Evolutionary conservation across 2,329 filamentous ascomycete genomes (phyloP).

Genomic region (Lachnum nothofagi): DNA sequence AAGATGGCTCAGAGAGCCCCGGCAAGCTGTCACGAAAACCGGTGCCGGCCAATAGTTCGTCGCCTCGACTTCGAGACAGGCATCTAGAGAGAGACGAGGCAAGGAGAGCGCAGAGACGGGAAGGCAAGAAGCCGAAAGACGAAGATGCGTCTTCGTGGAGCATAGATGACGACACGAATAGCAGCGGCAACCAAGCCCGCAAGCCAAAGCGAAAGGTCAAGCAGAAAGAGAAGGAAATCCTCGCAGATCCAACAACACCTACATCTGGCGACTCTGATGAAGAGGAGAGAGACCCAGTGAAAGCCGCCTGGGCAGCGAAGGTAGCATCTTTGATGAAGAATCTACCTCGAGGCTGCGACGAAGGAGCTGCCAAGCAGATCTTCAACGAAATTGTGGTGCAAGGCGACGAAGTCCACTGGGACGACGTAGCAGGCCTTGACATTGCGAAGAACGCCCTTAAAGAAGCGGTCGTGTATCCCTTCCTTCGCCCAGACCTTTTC

Average conservation of each 20-base stretch:
- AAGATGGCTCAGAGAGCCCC: constrained; percentile 7
- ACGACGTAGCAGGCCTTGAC: constrained; percentile 85
- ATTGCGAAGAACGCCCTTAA: constrained; percentile 86
- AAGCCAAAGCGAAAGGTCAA: constrained; percentile 31
- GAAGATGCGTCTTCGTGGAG: constrained; percentile 30
- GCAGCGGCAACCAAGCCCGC: constrained; percentile 23
- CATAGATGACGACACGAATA: constrained; percentile 29
- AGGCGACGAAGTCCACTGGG: constrained; percentile 92
- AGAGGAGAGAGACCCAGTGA: constrained; percentile 38
- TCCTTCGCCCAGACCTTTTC: constrained; percentile 89
- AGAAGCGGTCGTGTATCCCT: constrained; percentile 95
- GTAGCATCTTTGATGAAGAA: constrained; percentile 66
- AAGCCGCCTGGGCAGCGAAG: constrained; percentile 55
- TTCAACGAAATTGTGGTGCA: constrained; percentile 93
- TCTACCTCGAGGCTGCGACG: constrained; percentile 76
- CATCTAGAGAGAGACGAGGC: constrained; percentile 24
- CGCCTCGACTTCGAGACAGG: constrained; percentile 29
- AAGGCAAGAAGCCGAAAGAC: constrained; percentile 17
- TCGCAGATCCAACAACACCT: constrained; percentile 37
- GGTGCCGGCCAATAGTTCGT: constrained; percentile 31
- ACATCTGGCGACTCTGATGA: constrained; percentile 45
- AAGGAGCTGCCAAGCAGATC: constrained; percentile 79
- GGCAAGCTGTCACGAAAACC: constrained; percentile 30
- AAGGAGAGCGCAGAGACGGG: constrained; percentile 21
- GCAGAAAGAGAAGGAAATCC: constrained; percentile 32